Base-by-base conservation (phyloP, 2,329 filamentous ascomycete genomes). In the Aureobasidium sp. region DNA sequence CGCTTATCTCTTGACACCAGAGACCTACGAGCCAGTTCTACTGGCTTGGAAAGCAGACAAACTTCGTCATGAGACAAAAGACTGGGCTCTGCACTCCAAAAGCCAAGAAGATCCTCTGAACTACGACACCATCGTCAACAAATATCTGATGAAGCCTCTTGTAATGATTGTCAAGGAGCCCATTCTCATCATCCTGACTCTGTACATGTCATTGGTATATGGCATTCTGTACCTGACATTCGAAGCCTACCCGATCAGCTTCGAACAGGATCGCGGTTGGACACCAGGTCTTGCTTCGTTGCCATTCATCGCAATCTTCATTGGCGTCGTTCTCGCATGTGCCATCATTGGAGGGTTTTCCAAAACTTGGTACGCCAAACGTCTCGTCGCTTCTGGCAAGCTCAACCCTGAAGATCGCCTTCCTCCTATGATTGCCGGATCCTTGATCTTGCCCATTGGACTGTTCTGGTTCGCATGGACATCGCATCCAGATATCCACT, bases 21-120 rank as follows among this genome's bases (percentile, higher is more conserved):
- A 82, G 62, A 76, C 78, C 0, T 79, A 72, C 29, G 70, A 65
- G 0, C 70, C 73, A 0, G 69, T 71, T 12, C 66, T 81, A 21
- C 67, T 81, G 8, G 66, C 73, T 54, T 60, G 61, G 3, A 71
- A 73, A 24, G 78, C 78, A 5, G 65, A 64, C 12, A 66, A 66
- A 11, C 62, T 80, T 10, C 71, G 77, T 12, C 64, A 65, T 44
- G 70, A 70, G 58, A 79, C 73, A 3, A 61, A 68, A 32, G 74
- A 78, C 58, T 74, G 71, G 72, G 72, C 72, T 1, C 50, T 74
- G 0, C 71, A 75, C 58, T 67, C 74, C 2, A 69, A 62, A 21
- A 44, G 60, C 1, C 38, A 56, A 34, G 55, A 56, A 17, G 32
- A 47, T 4, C 38, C 44, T 24, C 29, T 50, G n/a, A 35, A 55